These are phyloP conservation scores for Vanilla planifolia DNA, from an alignment of 106 monocot species.

Conservation along the genomic window DNA sequence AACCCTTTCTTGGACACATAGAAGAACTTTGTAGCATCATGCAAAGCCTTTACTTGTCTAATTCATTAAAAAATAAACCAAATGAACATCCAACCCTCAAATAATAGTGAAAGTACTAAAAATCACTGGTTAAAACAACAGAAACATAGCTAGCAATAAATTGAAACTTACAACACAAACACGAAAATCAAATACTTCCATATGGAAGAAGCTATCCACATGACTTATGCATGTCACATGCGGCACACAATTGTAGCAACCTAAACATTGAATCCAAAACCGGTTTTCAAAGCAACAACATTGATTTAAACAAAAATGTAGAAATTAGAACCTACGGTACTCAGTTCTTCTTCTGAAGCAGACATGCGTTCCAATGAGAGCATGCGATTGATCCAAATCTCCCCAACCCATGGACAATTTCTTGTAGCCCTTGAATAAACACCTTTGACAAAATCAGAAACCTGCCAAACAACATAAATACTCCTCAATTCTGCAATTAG, in stretches of 20 bases:
- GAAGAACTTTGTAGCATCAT: too few relatives aligned
- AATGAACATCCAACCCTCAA: too few relatives aligned
- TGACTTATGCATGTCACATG: too few relatives aligned
- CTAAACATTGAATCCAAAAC: neutral
- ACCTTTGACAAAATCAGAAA: constrained; percentile 55
- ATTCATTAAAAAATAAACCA: too few relatives aligned
- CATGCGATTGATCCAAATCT: constrained; percentile 77
- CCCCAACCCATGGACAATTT: constrained; percentile 85
- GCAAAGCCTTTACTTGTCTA: too few relatives aligned
- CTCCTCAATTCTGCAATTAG: neutral
- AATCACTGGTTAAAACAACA: too few relatives aligned
- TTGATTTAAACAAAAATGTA: neutral
- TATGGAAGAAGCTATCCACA: too few relatives aligned
- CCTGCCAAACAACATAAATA: constrained; percentile 28
- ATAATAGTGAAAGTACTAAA: too few relatives aligned
- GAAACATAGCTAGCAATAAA: too few relatives aligned
- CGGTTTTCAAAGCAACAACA: neutral
- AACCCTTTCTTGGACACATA: too few relatives aligned
- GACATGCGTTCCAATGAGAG: constrained; percentile 70
- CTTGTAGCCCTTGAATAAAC: constrained; percentile 83
- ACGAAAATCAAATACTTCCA: too few relatives aligned
- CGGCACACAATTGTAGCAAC: neutral
- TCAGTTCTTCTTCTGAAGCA: constrained; percentile 71
- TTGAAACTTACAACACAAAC: too few relatives aligned
- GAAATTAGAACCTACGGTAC: constrained; percentile 34